Percentiles rank a stretch among this genome's conserved stretches.
Evolutionary conservation across 495 filamentous ascomycete species (phyloP).

Genomic region (Hypomontagnella monticulosa): DNA sequence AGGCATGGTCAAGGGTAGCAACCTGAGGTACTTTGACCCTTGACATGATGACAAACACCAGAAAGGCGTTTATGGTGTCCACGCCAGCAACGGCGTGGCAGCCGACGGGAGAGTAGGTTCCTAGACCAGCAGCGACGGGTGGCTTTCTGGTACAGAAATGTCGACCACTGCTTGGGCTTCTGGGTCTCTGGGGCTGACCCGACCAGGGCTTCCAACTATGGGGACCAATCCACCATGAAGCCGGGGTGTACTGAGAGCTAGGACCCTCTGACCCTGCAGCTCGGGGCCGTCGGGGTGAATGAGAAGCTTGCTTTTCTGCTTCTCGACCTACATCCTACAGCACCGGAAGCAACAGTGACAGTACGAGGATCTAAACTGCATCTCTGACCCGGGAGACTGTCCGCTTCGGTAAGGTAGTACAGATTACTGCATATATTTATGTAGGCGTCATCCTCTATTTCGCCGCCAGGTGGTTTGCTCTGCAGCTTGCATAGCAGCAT

Average conservation of each 20-base stretch:
- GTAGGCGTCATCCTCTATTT: conserved; percentile 19
- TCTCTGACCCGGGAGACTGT: conserved; percentile 15
- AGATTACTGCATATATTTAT: conserved; percentile 26
- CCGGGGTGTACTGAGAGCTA: conserved; percentile 21
- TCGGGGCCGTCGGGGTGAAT: conserved; percentile 21
- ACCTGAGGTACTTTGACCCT: conserved; percentile 6
- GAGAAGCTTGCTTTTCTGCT: conserved; percentile 20
- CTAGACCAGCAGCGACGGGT: conserved; percentile 12
- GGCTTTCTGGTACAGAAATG: conserved; percentile 24
- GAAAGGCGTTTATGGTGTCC: conserved; percentile 13
- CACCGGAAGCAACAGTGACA: conserved; percentile 10
- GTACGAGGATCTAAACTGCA: conserved; percentile 9
- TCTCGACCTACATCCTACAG: conserved; percentile 22
- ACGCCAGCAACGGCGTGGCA: conserved; percentile 35
- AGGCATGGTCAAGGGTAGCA: conserved; percentile 30
- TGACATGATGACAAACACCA: conserved; percentile 8
- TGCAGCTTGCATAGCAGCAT: background rate
- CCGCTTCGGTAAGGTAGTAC: conserved; percentile 38
- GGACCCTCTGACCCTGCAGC: conserved; percentile 33
- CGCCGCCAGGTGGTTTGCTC: conserved; percentile 5
- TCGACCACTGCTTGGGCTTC: conserved; percentile 17
- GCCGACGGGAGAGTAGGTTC: conserved; percentile 22
- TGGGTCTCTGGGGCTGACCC: conserved; percentile 12
- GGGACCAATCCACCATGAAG: conserved; percentile 26
- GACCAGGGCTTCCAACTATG: conserved; percentile 11